Conservation (phyloP, 139 green algal genomes). For the Haematococcus sp. region DNA sequence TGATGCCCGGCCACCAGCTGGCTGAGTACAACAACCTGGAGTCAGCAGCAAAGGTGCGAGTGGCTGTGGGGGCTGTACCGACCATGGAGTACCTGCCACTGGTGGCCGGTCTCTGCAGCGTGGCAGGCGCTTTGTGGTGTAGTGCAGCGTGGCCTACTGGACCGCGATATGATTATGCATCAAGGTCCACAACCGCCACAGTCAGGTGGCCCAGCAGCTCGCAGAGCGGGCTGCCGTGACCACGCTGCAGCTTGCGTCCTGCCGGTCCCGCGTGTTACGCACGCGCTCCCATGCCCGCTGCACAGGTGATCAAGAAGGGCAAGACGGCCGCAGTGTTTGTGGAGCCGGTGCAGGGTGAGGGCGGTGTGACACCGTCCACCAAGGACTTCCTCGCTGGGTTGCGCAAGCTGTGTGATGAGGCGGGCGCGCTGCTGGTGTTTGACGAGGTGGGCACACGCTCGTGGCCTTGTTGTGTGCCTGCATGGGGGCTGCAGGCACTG, state of each 20-base stretch:
- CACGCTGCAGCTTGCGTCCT: too few species aligned
- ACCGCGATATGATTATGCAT: too few species aligned
- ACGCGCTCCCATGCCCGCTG: background rate
- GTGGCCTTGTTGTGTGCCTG: too few species aligned
- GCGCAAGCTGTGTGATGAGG: conserved; percentile 88
- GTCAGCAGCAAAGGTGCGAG: conserved; percentile 35
- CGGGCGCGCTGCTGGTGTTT: conserved; percentile 92
- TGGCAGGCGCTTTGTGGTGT: background rate
- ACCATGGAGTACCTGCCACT: conserved; percentile 34
- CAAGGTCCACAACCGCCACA: too few species aligned
- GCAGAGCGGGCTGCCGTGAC: too few species aligned
- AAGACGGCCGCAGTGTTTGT: conserved; percentile 94
- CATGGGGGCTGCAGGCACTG: too few species aligned
- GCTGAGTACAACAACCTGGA: conserved; percentile 76
- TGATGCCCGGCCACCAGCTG: conserved; percentile 77
- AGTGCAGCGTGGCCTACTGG: too few species aligned
- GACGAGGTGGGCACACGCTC: conserved; percentile 88
- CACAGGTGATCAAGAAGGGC: conserved; percentile 72
- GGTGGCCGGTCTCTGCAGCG: background rate
- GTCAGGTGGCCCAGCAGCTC: too few species aligned
- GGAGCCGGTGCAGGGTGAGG: conserved; percentile 95
- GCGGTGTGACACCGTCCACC: conserved; percentile 75
- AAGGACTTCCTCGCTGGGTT: conserved; percentile 76
- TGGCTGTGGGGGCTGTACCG: background rate
- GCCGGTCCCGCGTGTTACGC: too few species aligned